phyloP scores from a whole-genome alignment of 1,284 basidiomycete genomes.

The Apiotrichum laibachii region DNA sequence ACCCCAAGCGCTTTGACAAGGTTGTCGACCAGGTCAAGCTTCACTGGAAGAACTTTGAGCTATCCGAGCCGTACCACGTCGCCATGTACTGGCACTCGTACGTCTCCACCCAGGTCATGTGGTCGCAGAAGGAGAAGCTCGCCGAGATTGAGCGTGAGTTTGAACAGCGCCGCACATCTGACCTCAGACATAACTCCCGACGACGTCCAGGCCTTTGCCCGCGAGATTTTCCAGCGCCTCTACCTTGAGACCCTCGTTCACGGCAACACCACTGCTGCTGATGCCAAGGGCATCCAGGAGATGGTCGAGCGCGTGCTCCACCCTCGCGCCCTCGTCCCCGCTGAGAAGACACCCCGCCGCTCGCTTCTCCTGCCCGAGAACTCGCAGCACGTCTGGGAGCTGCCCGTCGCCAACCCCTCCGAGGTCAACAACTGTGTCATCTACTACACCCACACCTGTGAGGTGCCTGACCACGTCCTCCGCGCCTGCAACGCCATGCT shows the following conservation, averaged over 20 bases:
- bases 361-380: conserved; percentile 68
- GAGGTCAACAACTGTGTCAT: conserved; percentile 82
- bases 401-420: conserved; percentile 74
- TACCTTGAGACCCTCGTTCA: conserved; percentile 74
- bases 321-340: conserved; percentile 59
- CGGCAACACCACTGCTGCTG: conserved; percentile 81
- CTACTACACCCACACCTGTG: conserved; percentile 69
- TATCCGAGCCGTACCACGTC: conserved; percentile 78
- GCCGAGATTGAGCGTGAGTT: conserved; percentile 68
- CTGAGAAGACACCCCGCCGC: conserved; percentile 60
- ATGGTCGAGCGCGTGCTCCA: conserved; percentile 68
- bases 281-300: conserved; percentile 71
- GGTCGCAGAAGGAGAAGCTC: conserved; percentile 80
- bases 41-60: conserved; percentile 76
- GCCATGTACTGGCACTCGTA: conserved; percentile 76
- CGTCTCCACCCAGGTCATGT: conserved; percentile 67
- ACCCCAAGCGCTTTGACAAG: conserved; percentile 70
- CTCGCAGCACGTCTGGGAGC: conserved; percentile 68
- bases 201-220: conserved; percentile 69
- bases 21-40: conserved; percentile 75
- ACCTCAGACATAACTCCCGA: conserved; percentile 63
- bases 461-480: conserved; percentile 56
- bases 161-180: no score
- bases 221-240: conserved; percentile 64
- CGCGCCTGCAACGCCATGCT: conserved; percentile 51